Evolutionary conservation across 2,329 filamentous ascomycete species (phyloP).

Genomic region (Penicillium sp.): DNA sequence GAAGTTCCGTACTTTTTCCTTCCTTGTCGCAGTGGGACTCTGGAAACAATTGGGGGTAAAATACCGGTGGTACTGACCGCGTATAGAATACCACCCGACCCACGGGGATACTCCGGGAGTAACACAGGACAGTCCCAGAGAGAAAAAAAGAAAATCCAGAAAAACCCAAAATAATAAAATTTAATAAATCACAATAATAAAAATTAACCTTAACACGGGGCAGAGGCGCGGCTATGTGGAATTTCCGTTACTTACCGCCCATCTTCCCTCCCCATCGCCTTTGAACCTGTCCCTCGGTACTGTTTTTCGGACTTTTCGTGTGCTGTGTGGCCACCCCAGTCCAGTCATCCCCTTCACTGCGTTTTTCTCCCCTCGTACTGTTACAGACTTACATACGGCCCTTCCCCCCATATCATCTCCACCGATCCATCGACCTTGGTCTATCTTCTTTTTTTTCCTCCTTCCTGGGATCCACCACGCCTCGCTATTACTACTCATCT

Average conservation of each 20-base stretch:
- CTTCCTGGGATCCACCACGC: constrained; percentile 27
- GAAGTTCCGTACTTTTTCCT: constrained; percentile 31
- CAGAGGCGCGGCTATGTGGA: constrained; percentile 25
- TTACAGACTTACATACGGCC: constrained; percentile 29
- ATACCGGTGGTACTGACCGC: constrained; percentile 28
- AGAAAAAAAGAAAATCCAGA: constrained; percentile 18
- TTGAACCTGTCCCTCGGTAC: constrained; percentile 34
- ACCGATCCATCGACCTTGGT: constrained; percentile 26
- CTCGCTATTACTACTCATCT: constrained; percentile 26
- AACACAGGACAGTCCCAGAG: constrained; percentile 21
- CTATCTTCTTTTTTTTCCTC: constrained; percentile 29
- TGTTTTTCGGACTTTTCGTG: constrained; percentile 23
- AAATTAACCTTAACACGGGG: constrained; percentile 23
- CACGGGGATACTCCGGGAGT: constrained; percentile 35
- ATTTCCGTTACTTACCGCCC: constrained; percentile 30
- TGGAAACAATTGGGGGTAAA: constrained; percentile 38
- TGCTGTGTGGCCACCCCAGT: constrained; percentile 27
- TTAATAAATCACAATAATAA: constrained; percentile 14
- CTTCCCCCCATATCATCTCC: constrained; percentile 28
- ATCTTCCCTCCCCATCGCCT: constrained; percentile 22
- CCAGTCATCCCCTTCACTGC: constrained; percentile 17
- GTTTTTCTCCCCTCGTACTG: constrained; percentile 27
- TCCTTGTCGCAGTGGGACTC: constrained; percentile 22
- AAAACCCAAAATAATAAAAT: constrained; percentile 18
- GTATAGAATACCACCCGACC: constrained; percentile 29